Conservation (phyloP, 2,329 filamentous ascomycete genomes). For the Stenocarpella maydis region DNA sequence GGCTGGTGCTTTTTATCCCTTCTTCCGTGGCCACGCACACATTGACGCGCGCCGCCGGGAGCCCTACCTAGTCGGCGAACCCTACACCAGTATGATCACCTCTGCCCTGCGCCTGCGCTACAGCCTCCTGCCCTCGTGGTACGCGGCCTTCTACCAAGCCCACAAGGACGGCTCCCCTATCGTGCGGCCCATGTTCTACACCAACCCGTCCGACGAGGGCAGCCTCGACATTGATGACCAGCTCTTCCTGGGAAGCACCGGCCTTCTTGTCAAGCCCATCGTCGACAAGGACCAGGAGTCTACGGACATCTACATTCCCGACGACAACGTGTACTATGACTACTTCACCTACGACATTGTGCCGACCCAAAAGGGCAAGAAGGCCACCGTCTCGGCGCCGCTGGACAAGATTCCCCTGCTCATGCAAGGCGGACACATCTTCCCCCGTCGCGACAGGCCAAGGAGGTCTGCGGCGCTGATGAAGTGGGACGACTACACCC, state of each 20-base stretch:
- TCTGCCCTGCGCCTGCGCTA: slow-evolving; percentile 90
- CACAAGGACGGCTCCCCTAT: slow-evolving; percentile 85
- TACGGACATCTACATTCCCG: slow-evolving; percentile 85
- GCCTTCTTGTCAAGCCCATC: slow-evolving; percentile 91
- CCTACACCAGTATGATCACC: slow-evolving; percentile 86
- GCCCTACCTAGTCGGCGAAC: slow-evolving; percentile 86
- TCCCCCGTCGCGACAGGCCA: slow-evolving; percentile 87
- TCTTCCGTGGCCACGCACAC: slow-evolving; percentile 96
- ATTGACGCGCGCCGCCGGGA: slow-evolving; percentile 95
- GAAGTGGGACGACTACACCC: slow-evolving; percentile 94
- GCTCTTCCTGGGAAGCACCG: slow-evolving; percentile 87
- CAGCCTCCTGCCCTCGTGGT: slow-evolving; percentile 90
- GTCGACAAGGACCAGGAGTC: slow-evolving; percentile 77
- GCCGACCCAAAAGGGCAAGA: slow-evolving; percentile 72
- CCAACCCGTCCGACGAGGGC: slow-evolving; percentile 83
- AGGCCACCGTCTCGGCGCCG: slow-evolving; percentile 75
- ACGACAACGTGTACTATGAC: slow-evolving; percentile 90
- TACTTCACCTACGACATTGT: slow-evolving; percentile 89
- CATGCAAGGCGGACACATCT: slow-evolving; percentile 92
- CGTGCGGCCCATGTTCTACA: slow-evolving; percentile 90
- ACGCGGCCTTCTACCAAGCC: slow-evolving; percentile 94
- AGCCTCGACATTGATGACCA: slow-evolving; percentile 94
- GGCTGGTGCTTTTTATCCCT: slow-evolving; percentile 94
- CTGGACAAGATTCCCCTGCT: slow-evolving; percentile 88
- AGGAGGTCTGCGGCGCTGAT: slow-evolving; percentile 87